phyloP scores from a whole-genome alignment of 2,329 filamentous ascomycete species.

The Diaporthe sp. region DNA sequence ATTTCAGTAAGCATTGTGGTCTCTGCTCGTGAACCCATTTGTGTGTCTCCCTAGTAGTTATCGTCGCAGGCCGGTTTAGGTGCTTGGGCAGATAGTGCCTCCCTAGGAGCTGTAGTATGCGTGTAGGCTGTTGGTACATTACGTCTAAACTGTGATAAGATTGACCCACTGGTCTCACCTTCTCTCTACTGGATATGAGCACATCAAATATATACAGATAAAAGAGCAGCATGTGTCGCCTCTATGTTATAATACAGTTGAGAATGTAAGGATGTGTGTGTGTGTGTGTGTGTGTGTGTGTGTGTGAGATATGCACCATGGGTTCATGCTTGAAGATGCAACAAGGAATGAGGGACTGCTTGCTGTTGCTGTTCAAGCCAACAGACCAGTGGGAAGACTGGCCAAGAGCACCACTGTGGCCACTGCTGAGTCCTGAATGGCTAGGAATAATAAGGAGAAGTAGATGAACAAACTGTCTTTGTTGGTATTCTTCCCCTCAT shows the following conservation, averaged over 20 bases:
- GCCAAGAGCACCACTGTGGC: neutral
- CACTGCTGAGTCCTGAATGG: neutral
- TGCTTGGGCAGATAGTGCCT: neutral
- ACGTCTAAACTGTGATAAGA: neutral
- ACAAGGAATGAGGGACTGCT: neutral
- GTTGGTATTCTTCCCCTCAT: neutral
- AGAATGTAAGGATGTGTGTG: neutral
- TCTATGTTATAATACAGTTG: neutral
- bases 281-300: neutral
- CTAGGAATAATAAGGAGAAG: neutral
- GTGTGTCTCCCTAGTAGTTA: neutral
- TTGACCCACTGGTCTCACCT: neutral
- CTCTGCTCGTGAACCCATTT: neutral
- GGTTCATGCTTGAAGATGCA: neutral
- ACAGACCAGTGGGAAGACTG: neutral
- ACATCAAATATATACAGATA: neutral
- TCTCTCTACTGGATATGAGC: neutral
- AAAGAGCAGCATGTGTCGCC: neutral
- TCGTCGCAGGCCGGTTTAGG: neutral
- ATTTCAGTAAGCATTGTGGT: neutral
- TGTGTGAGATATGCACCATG: no score
- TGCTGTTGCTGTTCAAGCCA: neutral
- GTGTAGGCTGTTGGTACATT: neutral
- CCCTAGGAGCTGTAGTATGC: neutral
- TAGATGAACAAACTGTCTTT: no score